Base-by-base conservation (phyloP, 352 stramenopile genomes). In the Globisporangium viniferum region DNA sequence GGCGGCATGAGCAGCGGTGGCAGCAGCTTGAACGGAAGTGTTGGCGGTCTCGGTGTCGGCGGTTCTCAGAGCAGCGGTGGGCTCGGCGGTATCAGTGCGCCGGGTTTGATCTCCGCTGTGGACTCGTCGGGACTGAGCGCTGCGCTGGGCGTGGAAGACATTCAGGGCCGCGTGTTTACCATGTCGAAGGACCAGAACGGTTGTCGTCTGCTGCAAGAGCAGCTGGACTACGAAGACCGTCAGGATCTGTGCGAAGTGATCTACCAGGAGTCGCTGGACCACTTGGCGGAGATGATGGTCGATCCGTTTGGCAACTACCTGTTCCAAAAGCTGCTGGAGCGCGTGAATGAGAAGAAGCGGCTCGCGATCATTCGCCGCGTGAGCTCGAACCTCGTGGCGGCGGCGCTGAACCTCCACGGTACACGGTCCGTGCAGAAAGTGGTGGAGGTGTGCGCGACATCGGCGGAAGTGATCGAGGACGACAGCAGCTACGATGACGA, bases 261-360 rank as follows among this genome's bases (percentile, higher is more conserved):
- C 71, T 97, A 98, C 61, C 86, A 95, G n/a, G 96, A 99, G 79
- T 96, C 96, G n/a, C 80, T 98, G 8, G 88, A 97, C 33, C 97
- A 98, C 71, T 91, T 98, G 79, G 91, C 91, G 12, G 95, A 98
- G 73, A 97, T 98, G 75, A 99, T 99, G 96, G 94, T 98, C n/a
- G 97, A 99, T 76, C 97, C 97, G 6, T 99, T 99, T 76, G 97
- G 97, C 7, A 99, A 99, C 74, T 99, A 99, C 68, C 77, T 99
- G 14, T 99, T 99, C 76, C 97, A 99, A 80, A 99, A 99, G 78
- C 94, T 99, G 36, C 79, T 99, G 31, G 97, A 99, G 68, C 93
- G 97, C 57, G 96, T 98, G 58, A 93, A 82, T 36, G 81, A 90
- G 5, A 84, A 90, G 48, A 92, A 99, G 71, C 88, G 97, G 0